Percentiles rank a stretch among this genome's conserved stretches.
phyloP scores from a whole-genome alignment of 2,329 filamentous ascomycete species.

The Pseudogymnoascus pannorum region DNA sequence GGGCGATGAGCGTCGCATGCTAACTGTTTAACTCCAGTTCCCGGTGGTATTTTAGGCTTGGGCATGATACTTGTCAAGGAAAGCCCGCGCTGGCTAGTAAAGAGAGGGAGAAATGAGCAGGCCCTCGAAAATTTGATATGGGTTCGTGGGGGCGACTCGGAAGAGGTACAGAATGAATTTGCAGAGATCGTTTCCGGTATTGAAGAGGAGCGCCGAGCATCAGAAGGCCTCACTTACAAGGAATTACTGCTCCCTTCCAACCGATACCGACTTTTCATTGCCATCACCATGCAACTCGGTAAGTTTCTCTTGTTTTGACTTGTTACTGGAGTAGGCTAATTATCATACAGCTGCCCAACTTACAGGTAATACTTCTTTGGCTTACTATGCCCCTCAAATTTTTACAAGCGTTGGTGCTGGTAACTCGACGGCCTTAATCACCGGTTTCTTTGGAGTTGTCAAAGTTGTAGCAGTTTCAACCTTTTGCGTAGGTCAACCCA shows the following conservation, averaged over 20 bases:
- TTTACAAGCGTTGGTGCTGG: conserved; percentile 44
- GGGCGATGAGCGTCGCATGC: not conserved
- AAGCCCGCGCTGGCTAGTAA: conserved; percentile 42
- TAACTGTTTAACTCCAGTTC: conserved; percentile 23
- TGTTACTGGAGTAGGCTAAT: not conserved
- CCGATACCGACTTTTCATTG: conserved; percentile 39
- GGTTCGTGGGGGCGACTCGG: conserved; percentile 41
- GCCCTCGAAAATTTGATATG: conserved; percentile 42
- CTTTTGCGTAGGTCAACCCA: conserved; percentile 23
- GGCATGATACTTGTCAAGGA: conserved; percentile 44
- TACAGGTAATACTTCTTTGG: conserved; percentile 44
- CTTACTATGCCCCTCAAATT: conserved; percentile 46
- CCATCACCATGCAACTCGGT: conserved; percentile 41
- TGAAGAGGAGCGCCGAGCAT: conserved; percentile 38
- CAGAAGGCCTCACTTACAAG: conserved; percentile 39
- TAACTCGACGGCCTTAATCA: conserved; percentile 39
- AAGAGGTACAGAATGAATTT: conserved; percentile 33
- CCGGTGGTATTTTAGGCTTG: conserved; percentile 38
- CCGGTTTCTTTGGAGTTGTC: conserved; percentile 45
- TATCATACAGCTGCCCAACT: conserved; percentile 31
- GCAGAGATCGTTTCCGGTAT: conserved; percentile 39
- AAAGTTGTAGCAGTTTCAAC: conserved; percentile 37
- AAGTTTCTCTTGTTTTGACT: conserved; percentile 9
- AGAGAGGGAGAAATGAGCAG: conserved; percentile 38
- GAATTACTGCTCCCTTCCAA: conserved; percentile 41